Conservation (phyloP, 2,329 filamentous ascomycete species). For the Fusarium setosum region DNA sequence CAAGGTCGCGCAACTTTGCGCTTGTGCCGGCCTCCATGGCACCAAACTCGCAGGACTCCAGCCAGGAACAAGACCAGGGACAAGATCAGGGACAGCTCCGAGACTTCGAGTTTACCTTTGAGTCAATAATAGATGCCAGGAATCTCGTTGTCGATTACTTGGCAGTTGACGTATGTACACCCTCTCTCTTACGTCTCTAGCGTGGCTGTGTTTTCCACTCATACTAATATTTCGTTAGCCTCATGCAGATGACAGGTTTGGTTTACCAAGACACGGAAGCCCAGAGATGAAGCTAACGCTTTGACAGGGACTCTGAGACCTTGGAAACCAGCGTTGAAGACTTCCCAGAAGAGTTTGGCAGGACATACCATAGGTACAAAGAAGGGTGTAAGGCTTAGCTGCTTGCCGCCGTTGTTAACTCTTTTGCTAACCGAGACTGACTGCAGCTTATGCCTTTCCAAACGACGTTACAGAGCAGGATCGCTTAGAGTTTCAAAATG, state of each 20-base stretch:
- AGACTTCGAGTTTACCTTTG: background rate
- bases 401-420: background rate
- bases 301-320: background rate
- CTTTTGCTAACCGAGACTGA: background rate
- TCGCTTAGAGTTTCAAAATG: background rate
- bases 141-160: background rate
- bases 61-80: no score
- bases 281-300: background rate
- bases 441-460: slow-evolving; percentile 1
- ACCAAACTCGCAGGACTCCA: background rate
- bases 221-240: background rate
- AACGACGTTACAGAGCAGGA: background rate
- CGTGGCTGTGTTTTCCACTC: background rate
- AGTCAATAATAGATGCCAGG: background rate
- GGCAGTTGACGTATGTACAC: background rate
- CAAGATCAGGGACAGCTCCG: background rate
- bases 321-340: background rate
- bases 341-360: background rate
- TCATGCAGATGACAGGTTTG: background rate
- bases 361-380: background rate
- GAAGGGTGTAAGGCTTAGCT: background rate
- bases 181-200: background rate
- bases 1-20: background rate
- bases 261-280: background rate
- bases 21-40: background rate